Evolutionary conservation across 75 land plant genomes (phyloP).

Genomic region (Gnetum montanum): DNA sequence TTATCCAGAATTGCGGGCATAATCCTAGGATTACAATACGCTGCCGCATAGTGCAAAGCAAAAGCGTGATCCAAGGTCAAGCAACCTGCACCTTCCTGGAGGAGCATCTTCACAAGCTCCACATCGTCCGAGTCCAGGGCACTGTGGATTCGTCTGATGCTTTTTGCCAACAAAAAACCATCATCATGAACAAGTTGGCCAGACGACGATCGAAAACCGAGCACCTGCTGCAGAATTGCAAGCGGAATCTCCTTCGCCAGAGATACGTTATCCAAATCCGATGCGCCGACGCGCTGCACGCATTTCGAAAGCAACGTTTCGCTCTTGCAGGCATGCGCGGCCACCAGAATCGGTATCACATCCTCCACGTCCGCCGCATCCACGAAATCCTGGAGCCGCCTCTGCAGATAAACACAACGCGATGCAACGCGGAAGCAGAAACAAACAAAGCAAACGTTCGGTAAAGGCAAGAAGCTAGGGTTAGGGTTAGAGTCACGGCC

Average conservation of each 20-base stretch:
- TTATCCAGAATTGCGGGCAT: constrained; percentile 36
- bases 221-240: constrained; percentile 26
- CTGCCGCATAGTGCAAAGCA: constrained; percentile 62
- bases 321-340: constrained; percentile 29
- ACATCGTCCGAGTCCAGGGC: constrained; percentile 68
- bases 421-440: constrained; percentile 2
- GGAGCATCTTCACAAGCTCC: constrained; percentile 43
- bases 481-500: too few species aligned
- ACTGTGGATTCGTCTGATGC: constrained; percentile 55
- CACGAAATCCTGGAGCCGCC: constrained; percentile 53
- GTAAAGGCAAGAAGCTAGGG: too few species aligned
- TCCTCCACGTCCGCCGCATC: constrained; percentile 60
- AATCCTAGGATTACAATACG: constrained; percentile 48
- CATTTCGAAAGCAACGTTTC: constrained; percentile 29
- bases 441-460: constrained; percentile 2
- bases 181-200: constrained; percentile 11
- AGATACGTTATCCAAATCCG: constrained; percentile 41
- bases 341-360: constrained; percentile 55
- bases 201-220: constrained; percentile 6
- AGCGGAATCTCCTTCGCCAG: constrained; percentile 67
- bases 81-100: constrained; percentile 21
- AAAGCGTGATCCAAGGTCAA: constrained; percentile 31
- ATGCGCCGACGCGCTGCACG: constrained; percentile 43
- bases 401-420: constrained; percentile 52
- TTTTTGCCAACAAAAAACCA: too few species aligned